phyloP scores from a whole-genome alignment of 306 rosid species.

The Cajanus cajan region DNA sequence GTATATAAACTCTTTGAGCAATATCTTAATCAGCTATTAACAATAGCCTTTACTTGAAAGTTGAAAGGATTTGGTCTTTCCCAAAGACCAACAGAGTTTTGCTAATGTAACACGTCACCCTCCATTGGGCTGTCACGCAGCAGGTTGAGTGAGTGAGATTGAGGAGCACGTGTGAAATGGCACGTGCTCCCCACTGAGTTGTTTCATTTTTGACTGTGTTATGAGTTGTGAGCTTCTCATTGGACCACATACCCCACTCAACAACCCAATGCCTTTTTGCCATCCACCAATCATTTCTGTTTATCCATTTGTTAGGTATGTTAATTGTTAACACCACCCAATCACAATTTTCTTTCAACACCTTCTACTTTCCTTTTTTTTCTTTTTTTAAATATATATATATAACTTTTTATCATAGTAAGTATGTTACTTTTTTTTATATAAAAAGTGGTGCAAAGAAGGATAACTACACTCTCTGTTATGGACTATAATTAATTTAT shows the following conservation, averaged over 20 bases:
- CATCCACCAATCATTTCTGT: slow-evolving; percentile 8
- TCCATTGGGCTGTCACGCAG: background rate
- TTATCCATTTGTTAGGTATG: slow-evolving; percentile 31
- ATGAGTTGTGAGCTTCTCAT: slow-evolving; percentile 26
- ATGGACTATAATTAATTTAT: too few relatives aligned
- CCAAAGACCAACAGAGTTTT: background rate
- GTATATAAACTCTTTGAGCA: too few relatives aligned
- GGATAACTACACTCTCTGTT: too few relatives aligned
- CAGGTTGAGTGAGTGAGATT: background rate
- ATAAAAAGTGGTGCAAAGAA: too few relatives aligned
- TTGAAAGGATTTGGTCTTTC: background rate
- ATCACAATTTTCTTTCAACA: background rate
- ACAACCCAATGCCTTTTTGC: background rate
- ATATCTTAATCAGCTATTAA: too few relatives aligned
- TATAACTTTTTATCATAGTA: background rate
- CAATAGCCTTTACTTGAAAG: too few relatives aligned
- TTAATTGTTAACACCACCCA: slow-evolving; percentile 11
- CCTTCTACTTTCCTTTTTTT: background rate
- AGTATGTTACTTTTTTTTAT: too few relatives aligned
- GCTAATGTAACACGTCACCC: slow-evolving; percentile 2
- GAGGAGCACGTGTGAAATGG: slow-evolving; percentile 16
- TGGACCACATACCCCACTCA: slow-evolving; percentile 36
- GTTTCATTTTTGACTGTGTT: too few relatives aligned
- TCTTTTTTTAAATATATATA: background rate
- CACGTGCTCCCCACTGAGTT: too few relatives aligned